Evolutionary conservation across 768 basidiomycete genomes (phyloP).

Genomic region (Sporobolomyces pararoseus): DNA sequence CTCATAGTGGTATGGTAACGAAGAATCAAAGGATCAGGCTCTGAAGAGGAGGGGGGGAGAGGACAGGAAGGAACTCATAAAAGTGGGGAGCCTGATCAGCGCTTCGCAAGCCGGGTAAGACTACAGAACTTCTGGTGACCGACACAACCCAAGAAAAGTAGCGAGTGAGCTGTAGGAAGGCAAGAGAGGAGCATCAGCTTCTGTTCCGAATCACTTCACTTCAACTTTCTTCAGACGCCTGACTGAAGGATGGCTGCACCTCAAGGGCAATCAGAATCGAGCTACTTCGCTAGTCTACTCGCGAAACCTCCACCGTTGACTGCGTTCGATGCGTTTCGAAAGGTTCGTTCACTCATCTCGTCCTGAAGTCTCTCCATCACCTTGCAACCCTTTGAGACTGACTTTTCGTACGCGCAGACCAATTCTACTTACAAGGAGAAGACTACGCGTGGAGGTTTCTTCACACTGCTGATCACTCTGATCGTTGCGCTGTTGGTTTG

Average conservation of each 20-base stretch:
- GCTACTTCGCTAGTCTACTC: constrained; percentile 26
- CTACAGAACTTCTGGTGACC: too few species aligned
- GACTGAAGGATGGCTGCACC: not conserved
- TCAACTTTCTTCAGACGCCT: not conserved
- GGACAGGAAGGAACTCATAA: too few species aligned
- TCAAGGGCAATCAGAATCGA: not conserved
- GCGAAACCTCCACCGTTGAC: constrained; percentile 51
- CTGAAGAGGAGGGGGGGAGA: too few species aligned
- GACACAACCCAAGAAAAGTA: too few species aligned
- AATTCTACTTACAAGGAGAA: constrained; percentile 74
- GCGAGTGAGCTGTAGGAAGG: too few species aligned
- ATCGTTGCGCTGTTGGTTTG: constrained; percentile 70
- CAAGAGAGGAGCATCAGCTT: too few species aligned
- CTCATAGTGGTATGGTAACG: too few species aligned
- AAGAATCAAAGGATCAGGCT: too few species aligned
- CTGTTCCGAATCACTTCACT: too few species aligned
- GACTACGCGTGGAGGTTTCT: constrained; percentile 72
- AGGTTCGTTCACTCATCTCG: constrained; percentile 16
- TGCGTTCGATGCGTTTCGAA: constrained; percentile 70
- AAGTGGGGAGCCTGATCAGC: too few species aligned
- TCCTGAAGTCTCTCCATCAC: not conserved
- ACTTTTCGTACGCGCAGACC: constrained; percentile 54
- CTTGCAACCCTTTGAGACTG: not conserved
- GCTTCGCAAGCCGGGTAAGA: too few species aligned
- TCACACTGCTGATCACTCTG: constrained; percentile 66